Conservation (phyloP, 306 rosid genomes). For the Astragalus glycyphyllos region DNA sequence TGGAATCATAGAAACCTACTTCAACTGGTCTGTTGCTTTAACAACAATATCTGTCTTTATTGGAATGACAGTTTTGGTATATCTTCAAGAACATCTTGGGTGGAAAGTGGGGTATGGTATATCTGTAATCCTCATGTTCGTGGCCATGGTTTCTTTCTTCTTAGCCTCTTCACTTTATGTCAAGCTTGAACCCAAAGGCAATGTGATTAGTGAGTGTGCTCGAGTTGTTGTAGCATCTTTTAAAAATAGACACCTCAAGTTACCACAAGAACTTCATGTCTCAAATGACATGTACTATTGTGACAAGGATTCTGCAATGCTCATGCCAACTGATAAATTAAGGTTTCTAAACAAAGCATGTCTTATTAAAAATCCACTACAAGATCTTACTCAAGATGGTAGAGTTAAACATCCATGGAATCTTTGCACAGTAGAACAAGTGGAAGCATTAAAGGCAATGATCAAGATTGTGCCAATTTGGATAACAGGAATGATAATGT, state of each 20-base stretch:
- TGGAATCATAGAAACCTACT: slow-evolving; percentile 37
- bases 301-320: slow-evolving; percentile 38
- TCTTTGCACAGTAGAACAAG: slow-evolving; percentile 59
- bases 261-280: not conserved
- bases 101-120: slow-evolving; percentile 46
- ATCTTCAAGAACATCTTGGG: slow-evolving; percentile 43
- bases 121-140: slow-evolving; percentile 40
- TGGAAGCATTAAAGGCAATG: slow-evolving; percentile 47
- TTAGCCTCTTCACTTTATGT: slow-evolving; percentile 45
- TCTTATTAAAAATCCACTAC: slow-evolving; percentile 37
- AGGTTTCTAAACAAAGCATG: slow-evolving; percentile 64
- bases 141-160: slow-evolving; percentile 34
- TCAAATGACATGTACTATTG: slow-evolving; percentile 20
- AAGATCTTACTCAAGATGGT: slow-evolving; percentile 43
- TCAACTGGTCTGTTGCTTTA: slow-evolving; percentile 29
- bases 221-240: slow-evolving; percentile 50
- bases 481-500: slow-evolving; percentile 44
- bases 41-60: not conserved
- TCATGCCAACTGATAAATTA: slow-evolving; percentile 33
- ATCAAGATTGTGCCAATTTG: slow-evolving; percentile 40
- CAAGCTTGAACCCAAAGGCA: slow-evolving; percentile 34
- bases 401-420: slow-evolving; percentile 54
- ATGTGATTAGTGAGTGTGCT: slow-evolving; percentile 36
- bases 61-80: slow-evolving; percentile 38
- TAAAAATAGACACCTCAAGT: slow-evolving; percentile 40